These are phyloP conservation scores for Trifolium subterraneum DNA, from an alignment of 306 rosid genomes.

Conservation along the genomic window DNA sequence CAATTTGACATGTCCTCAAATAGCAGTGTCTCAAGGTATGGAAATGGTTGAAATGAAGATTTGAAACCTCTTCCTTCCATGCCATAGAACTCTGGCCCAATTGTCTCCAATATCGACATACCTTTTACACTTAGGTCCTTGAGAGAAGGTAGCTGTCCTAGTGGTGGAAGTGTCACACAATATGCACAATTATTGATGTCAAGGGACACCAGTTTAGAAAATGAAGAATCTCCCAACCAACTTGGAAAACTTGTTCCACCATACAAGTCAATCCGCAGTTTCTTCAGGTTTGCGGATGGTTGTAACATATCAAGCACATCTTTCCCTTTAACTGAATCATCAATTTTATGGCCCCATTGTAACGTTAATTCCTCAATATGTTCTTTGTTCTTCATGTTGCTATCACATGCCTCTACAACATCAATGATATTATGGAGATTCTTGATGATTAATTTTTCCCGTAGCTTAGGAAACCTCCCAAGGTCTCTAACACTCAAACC, in stretches of 20 bases:
- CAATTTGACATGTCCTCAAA: not conserved
- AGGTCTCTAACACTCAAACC: not conserved
- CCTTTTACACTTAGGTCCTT: not conserved
- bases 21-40: not conserved
- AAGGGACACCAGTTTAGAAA: conserved; percentile 1
- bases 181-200: not conserved
- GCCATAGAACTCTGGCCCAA: conserved; percentile 6
- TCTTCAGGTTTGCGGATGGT: not conserved
- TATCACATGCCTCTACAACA: not conserved
- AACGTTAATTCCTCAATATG: not conserved
- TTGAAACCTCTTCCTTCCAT: not conserved
- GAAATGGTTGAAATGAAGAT: conserved; percentile 24
- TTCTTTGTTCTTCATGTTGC: not conserved
- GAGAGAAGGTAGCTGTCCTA: not conserved
- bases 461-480: not conserved
- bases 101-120: not conserved
- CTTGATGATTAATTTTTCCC: not conserved
- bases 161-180: not conserved
- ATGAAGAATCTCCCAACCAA: not conserved
- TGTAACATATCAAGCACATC: not conserved
- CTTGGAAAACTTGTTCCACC: not conserved
- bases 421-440: not conserved
- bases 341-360: not conserved
- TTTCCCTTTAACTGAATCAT: not conserved
- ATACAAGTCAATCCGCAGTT: not conserved